Base-by-base conservation (phyloP, 2,329 filamentous ascomycete species). In the Diplodia sapinea region DNA sequence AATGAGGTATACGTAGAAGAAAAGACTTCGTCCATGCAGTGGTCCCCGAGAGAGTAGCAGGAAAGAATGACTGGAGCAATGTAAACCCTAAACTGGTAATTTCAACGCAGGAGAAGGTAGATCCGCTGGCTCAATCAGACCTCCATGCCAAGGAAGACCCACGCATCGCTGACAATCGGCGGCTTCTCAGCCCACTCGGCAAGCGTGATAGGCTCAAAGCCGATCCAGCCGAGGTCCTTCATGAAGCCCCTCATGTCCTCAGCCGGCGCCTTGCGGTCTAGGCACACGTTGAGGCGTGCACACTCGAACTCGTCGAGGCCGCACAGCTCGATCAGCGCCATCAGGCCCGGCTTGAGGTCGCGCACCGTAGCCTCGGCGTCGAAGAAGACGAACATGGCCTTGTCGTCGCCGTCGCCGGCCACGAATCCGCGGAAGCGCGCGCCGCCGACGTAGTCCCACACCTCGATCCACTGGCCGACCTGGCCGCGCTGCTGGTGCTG, bases 91-190 rank as follows among this genome's bases (percentile, higher is more conserved):
- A n/a, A 29, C 51, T n/a, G 7, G 52, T 38, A 5, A 15, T 33
- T 15, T 29, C 36, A 43, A 59, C 36, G 20, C 36, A 11, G 47
- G 26, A 13, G 20, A 38, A 59, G 31, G n/a, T 26, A 29, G 20
- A n/a, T 29, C 8, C 43, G 33, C 6, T 51, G 31, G 29, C 20
- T 51, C 56, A 47, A 47, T 63, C 59, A 96, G 68, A 94, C 82
- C 78, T 97, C 93, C 88, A 96, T 95, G 70, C 89, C 89, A 84
- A 97, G 88, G 77, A 96, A 93, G 68, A 97, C 79, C 94, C 94
- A 97, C 74, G 85, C 85, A 64, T 88, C 82, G 81, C 93, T 96
- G 62, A 91, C 88, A 65, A 89, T 85, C 70, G 91, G 87, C 56
- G 80, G 81, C 57, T 78, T 77, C 55, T 84, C 81, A 17, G 87